Base-by-base conservation (phyloP, 176 grass and related monocot genomes). In the Pharus latifolius region DNA sequence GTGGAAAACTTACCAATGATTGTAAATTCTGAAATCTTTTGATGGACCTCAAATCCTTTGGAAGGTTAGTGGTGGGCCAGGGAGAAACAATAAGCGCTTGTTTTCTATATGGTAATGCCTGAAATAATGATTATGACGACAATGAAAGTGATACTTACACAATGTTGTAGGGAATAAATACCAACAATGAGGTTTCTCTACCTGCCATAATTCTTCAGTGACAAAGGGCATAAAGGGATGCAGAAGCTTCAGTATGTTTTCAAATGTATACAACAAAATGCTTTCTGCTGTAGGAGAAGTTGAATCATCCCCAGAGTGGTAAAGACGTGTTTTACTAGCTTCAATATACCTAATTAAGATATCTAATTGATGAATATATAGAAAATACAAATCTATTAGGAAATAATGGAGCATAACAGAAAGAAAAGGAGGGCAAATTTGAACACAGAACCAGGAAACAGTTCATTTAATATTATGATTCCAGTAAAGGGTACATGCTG, bases 181-280 rank as follows among this genome's bases (percentile, higher is more conserved):
- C 54, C 8, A 42, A 31, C 13, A 40, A 33, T 44, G 58, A 73
- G 64, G 53, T 65, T 83, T 49, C 10, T 53, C 27, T 84, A 93
- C 95, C 95, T 98, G 95, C 95, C 95, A 98, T 79, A 98, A 85
- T 73, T 98, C 95, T 90, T 98, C 95, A 18, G 90, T 98, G 59
- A 98, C 90, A 59, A 93, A 98, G 25, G 95, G 95, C 95, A 93
- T 98, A 67, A 93, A 98, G 49, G 94, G 94, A 69, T 98, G 94
- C 66, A 98, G 46, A 52, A 98, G 76, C 75, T 88, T 98, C 75
- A 98, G 54, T 81, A 93, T 90, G 80, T 83, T 98, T 87, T 93
- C 94, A 85, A 98, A 98, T 29, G 91, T 89, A 83, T 98, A 98
- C 33, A 98, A 70, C 8, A 98, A 75, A 81, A 98, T 78, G 23